Conservation (phyloP, 1,284 basidiomycete species). For the Phellopilus nigrolimitatus region DNA sequence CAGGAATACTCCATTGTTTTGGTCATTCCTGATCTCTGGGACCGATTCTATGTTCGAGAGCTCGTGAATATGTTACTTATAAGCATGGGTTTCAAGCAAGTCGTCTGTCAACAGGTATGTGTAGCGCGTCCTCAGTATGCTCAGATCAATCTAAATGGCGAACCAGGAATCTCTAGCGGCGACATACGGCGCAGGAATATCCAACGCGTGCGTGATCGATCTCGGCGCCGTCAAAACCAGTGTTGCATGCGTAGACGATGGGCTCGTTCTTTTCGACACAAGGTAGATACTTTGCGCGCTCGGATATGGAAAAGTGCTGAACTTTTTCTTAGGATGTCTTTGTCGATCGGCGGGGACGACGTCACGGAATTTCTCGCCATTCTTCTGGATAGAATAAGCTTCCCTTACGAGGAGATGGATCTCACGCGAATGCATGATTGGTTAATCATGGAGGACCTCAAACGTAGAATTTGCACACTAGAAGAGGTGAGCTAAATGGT, state of each 20-base stretch:
- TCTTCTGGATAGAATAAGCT: constrained; percentile 75
- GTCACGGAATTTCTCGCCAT: constrained; percentile 86
- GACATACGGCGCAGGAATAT: constrained; percentile 93
- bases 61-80: constrained; percentile 74
- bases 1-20: constrained; percentile 87
- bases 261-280: constrained; percentile 83
- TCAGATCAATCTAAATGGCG: background rate
- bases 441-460: constrained; percentile 86
- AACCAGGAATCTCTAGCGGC: constrained; percentile 88
- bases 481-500: constrained; percentile 58
- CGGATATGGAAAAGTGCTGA: background rate
- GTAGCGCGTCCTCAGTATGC: background rate
- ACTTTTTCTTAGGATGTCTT: constrained; percentile 49
- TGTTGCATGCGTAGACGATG: constrained; percentile 95
- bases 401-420: constrained; percentile 85
- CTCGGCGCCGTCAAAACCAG: constrained; percentile 84
- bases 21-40: constrained; percentile 91
- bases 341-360: constrained; percentile 91
- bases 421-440: constrained; percentile 78
- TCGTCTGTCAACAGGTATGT: constrained; percentile 82
- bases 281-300: constrained; percentile 46
- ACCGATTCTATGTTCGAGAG: constrained; percentile 78
- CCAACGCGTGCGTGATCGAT: constrained; percentile 93
- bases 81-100: constrained; percentile 86
- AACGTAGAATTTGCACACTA: constrained; percentile 76